Evolutionary conservation across 352 stramenopile genomes (phyloP).

Genomic region (Phytophthora nicotianae): DNA sequence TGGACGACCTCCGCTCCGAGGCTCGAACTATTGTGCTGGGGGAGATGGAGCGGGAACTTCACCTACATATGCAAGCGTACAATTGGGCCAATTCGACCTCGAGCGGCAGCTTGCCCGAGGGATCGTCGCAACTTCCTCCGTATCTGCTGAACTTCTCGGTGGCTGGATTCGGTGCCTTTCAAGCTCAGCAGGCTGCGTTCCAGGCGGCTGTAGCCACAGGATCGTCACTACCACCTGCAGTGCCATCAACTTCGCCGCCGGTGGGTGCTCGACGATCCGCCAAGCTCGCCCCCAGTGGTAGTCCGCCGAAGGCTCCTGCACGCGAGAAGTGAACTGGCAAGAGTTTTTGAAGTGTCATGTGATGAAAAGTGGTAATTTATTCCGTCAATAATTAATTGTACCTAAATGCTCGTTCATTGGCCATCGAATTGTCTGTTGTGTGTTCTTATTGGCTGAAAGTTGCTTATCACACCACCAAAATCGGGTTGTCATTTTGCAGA

Average conservation of each 20-base stretch:
- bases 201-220: slow-evolving; percentile 41
- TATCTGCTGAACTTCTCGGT: slow-evolving; percentile 68
- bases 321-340: slow-evolving; percentile 23
- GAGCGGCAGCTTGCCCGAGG: slow-evolving; percentile 26
- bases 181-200: slow-evolving; percentile 57
- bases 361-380: slow-evolving; percentile 28
- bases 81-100: slow-evolving; percentile 54
- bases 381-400: slow-evolving; percentile 22
- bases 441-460: slow-evolving; percentile 21
- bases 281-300: slow-evolving; percentile 22
- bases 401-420: slow-evolving; percentile 25
- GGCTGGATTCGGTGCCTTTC: slow-evolving; percentile 62
- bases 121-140: slow-evolving; percentile 43
- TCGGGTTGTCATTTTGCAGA: not conserved
- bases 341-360: slow-evolving; percentile 24
- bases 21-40: slow-evolving; percentile 62
- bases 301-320: slow-evolving; percentile 19
- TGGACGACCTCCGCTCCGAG: slow-evolving; percentile 72
- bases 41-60: slow-evolving; percentile 78
- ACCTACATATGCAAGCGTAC: slow-evolving; percentile 73
- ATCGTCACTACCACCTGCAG: slow-evolving; percentile 23
- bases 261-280: slow-evolving; percentile 17
- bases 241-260: slow-evolving; percentile 27
- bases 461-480: slow-evolving; percentile 15
- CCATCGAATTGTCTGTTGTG: not conserved